Conservation (phyloP, 306 rosid species). For the Alnus rubra region DNA sequence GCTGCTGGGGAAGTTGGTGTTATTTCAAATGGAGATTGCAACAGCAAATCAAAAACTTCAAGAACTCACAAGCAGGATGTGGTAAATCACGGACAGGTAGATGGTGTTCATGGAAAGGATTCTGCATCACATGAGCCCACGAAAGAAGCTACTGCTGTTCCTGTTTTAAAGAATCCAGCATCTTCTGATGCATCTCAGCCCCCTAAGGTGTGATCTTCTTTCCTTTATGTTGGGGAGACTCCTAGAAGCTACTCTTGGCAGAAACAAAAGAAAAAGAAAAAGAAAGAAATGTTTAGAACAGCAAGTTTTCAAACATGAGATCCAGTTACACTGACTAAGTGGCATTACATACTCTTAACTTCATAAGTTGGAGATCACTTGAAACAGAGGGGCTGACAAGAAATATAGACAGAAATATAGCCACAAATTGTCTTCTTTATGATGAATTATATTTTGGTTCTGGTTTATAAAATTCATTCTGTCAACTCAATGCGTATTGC, state of each 20-base stretch:
- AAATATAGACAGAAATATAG: neutral
- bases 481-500: neutral
- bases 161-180: constrained; percentile 37
- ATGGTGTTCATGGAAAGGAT: constrained; percentile 35
- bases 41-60: constrained; percentile 49
- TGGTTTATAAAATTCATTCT: neutral
- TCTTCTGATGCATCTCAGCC: constrained; percentile 43
- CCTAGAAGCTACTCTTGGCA: constrained; percentile 6
- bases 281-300: neutral
- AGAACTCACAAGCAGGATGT: constrained; percentile 43
- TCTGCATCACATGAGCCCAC: constrained; percentile 35
- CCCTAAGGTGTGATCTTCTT: constrained; percentile 47
- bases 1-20: constrained; percentile 48
- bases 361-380: neutral
- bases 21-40: constrained; percentile 52
- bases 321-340: neutral
- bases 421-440: neutral
- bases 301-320: neutral
- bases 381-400: neutral
- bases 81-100: constrained; percentile 32
- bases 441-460: neutral
- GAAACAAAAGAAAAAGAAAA: neutral
- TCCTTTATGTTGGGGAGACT: constrained; percentile 19
- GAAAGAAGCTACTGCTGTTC: constrained; percentile 42
- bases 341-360: neutral